Evolutionary conservation across 495 filamentous ascomycete genomes (phyloP).

Genomic region (Hamigera avellanea): DNA sequence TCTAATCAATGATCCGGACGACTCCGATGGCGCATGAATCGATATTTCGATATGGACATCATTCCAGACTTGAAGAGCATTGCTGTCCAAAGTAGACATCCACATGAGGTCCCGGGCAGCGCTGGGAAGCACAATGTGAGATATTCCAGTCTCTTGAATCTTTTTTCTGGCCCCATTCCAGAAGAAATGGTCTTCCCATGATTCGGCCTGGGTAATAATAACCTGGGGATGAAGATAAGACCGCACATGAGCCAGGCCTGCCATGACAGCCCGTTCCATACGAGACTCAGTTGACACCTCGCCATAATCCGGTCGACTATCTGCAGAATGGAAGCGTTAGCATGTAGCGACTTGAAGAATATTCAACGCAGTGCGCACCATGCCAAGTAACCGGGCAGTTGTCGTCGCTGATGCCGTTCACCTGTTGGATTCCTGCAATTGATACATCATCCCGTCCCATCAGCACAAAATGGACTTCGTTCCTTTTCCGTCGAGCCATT

Average conservation of each 20-base stretch:
- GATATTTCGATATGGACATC: slow-evolving; percentile 62
- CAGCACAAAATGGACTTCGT: slow-evolving; percentile 41
- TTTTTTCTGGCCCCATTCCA: slow-evolving; percentile 36
- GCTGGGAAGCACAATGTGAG: slow-evolving; percentile 59
- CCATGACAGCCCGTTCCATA: slow-evolving; percentile 36
- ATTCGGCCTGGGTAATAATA: slow-evolving; percentile 34
- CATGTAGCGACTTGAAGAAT: background rate
- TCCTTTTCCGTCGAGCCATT: slow-evolving; percentile 33
- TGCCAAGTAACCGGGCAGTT: slow-evolving; percentile 44
- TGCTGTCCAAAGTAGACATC: slow-evolving; percentile 63
- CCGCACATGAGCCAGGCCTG: slow-evolving; percentile 32
- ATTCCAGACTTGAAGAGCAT: slow-evolving; percentile 68
- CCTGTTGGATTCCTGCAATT: slow-evolving; percentile 34
- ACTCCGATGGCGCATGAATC: slow-evolving; percentile 55
- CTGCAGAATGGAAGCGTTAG: slow-evolving; percentile 16
- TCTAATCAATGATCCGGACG: slow-evolving; percentile 60
- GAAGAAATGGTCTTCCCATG: slow-evolving; percentile 41
- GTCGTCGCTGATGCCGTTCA: slow-evolving; percentile 33
- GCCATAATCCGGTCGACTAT: slow-evolving; percentile 38
- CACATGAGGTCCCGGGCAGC: slow-evolving; percentile 53
- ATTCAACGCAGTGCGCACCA: slow-evolving; percentile 20
- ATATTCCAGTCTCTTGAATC: slow-evolving; percentile 23
- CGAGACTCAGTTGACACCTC: slow-evolving; percentile 34
- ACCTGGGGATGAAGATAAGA: slow-evolving; percentile 37
- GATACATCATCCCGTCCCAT: slow-evolving; percentile 43